These are phyloP conservation scores for Solanum sitiens DNA, from an alignment of 257 asterid genomes.

Conservation along the genomic window DNA sequence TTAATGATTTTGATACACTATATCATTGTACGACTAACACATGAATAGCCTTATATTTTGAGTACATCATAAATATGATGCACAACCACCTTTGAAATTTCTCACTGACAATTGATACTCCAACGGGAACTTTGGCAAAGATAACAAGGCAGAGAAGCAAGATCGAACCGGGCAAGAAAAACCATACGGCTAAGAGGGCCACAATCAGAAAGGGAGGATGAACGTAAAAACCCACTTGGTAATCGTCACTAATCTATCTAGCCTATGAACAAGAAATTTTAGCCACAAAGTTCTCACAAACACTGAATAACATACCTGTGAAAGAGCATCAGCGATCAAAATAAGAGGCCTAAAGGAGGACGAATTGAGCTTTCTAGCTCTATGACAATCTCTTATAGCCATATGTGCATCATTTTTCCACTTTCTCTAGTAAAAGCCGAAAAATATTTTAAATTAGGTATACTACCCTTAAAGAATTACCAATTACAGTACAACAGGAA, in stretches of 20 bases:
- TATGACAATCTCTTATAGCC: conserved; percentile 83
- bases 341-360: conserved; percentile 65
- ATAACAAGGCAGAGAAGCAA: not conserved
- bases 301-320: conserved; percentile 38
- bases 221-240: not conserved
- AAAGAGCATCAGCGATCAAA: conserved; percentile 77
- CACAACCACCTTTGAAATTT: not conserved
- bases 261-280: not conserved
- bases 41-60: not conserved
- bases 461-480: not conserved
- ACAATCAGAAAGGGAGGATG: not conserved
- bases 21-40: not conserved
- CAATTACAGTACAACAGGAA: not conserved
- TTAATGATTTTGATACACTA: not conserved
- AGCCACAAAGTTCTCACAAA: not conserved
- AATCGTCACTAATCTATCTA: not conserved
- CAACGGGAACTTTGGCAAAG: not conserved
- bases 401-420: conserved; percentile 85
- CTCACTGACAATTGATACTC: not conserved
- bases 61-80: not conserved
- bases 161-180: not conserved
- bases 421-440: conserved; percentile 39
- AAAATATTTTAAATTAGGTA: not conserved
- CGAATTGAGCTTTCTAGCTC: conserved; percentile 61
- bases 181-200: not conserved